Evolutionary conservation across 495 filamentous ascomycete genomes (phyloP).

Genomic region (Hypoxylon crocopeplum): DNA sequence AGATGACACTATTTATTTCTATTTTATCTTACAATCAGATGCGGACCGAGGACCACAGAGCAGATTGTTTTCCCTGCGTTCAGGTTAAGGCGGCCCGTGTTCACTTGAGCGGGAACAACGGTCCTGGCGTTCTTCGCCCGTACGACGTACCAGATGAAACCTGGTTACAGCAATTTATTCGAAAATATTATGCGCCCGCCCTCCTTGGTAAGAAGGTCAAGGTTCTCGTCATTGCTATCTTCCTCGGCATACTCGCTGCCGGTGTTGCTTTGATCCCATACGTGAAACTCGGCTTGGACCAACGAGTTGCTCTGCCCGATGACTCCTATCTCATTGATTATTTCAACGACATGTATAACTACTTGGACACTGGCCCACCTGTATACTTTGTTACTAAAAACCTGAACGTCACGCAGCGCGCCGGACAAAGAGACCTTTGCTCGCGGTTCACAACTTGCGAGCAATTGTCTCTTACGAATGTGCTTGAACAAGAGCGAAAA

Average conservation of each 20-base stretch:
- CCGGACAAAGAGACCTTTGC: constrained; percentile 83
- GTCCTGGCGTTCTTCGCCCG: constrained; percentile 45
- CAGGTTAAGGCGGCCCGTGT: constrained; percentile 70
- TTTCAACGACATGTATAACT: constrained; percentile 93
- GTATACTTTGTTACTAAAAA: constrained; percentile 93
- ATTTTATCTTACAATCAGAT: constrained; percentile 89
- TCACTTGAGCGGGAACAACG: constrained; percentile 50
- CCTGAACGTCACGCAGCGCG: constrained; percentile 75
- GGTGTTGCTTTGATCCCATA: constrained; percentile 83
- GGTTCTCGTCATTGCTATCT: constrained; percentile 73
- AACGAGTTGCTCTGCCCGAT: constrained; percentile 89
- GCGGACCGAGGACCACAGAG: constrained; percentile 80
- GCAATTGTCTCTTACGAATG: constrained; percentile 79
- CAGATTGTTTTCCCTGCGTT: constrained; percentile 93
- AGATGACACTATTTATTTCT: constrained; percentile 95
- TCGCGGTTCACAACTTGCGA: constrained; percentile 90
- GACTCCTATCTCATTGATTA: constrained; percentile 93
- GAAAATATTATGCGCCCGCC: constrained; percentile 83
- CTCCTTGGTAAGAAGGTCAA: constrained; percentile 82
- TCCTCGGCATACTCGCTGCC: constrained; percentile 86
- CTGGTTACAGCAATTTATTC: constrained; percentile 80
- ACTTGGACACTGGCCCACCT: constrained; percentile 89
- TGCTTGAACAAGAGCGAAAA: constrained; percentile 92
- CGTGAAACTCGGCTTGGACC: constrained; percentile 87
- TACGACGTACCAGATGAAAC: constrained; percentile 82